Base-by-base conservation (phyloP, 495 filamentous ascomycete genomes). In the Hypoxylon trugodes region DNA sequence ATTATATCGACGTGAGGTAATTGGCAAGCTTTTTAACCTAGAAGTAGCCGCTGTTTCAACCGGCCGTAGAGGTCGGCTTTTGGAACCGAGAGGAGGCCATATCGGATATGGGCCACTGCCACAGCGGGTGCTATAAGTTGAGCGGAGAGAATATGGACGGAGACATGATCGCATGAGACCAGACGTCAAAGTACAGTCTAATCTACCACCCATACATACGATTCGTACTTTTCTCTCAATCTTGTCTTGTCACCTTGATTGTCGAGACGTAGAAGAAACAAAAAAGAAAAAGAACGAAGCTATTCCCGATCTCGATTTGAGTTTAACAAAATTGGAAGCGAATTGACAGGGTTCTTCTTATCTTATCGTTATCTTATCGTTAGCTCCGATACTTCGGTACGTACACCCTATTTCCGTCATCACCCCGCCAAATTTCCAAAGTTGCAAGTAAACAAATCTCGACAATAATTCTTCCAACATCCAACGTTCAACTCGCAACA, bases 111-210 rank as follows among this genome's bases (percentile, higher is more conserved):
- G 43, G 47, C 22, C 25, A 24, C 15, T 21, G 7, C 57, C 46
- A 30, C 63, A 73, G 65, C 75, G 55, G 50, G 65, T 70, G 70
- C 71, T 78, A 61, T 76, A 71, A 55, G 73, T 70, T 52, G 75
- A 72, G 72, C 66, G 72, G 50, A 66, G 72, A 51, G 72, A 71
- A 59, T 73, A 73, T 74, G 77, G 46, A 38, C 61, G 57, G 35
- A 68, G 47, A 62, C 73, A 76, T 77, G 60, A 59, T 76, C 68
- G 74, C 73, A 75, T 73, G 51, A 68, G 65, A 68, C 32, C 65
- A 42, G 65, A 41, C 46, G 51, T 57, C 50, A 51, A 10, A 16
- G 21, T 61, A 24, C 10, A 18, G 38, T 30, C 30, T 12, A 54
- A 58, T 61, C 69, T 72, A 52, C 57, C 49, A 66, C 66, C 71